Percentiles rank a stretch among this genome's conserved stretches.
phyloP scores from a whole-genome alignment of 2,329 filamentous ascomycete genomes.

The Verticillium albo-atrum region DNA sequence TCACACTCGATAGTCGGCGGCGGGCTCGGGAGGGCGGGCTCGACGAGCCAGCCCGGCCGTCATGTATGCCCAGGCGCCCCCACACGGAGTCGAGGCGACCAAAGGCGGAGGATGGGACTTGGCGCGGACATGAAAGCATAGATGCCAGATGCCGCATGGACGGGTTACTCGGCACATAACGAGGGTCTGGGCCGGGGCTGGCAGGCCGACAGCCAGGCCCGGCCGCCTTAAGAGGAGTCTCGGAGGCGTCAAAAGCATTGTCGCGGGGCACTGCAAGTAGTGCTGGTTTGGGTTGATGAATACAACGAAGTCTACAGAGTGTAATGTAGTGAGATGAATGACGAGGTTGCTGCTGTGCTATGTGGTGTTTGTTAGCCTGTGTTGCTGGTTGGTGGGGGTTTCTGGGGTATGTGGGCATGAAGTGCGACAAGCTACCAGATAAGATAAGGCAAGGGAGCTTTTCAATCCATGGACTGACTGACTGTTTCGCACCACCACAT shows the following conservation, averaged over 20 bases:
- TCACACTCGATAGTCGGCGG: neutral
- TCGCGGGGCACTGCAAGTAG: slow-evolving; percentile 1
- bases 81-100: neutral
- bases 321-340: neutral
- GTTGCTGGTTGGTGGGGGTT: neutral
- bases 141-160: neutral
- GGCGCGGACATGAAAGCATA: neutral
- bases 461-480: neutral
- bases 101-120: neutral
- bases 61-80: too few relatives aligned
- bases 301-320: neutral
- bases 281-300: slow-evolving; percentile 1
- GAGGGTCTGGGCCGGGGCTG: neutral
- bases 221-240: neutral
- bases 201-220: neutral
- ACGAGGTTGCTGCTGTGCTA: neutral
- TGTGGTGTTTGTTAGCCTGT: neutral
- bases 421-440: neutral
- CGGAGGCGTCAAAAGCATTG: slow-evolving; percentile 2
- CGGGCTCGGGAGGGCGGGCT: neutral
- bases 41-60: too few relatives aligned
- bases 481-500: too few relatives aligned
- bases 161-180: neutral
- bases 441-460: slow-evolving; percentile 3
- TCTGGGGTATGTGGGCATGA: neutral